Base-by-base conservation (phyloP, 306 rosid species). In the Cucurbita ficifolia region DNA sequence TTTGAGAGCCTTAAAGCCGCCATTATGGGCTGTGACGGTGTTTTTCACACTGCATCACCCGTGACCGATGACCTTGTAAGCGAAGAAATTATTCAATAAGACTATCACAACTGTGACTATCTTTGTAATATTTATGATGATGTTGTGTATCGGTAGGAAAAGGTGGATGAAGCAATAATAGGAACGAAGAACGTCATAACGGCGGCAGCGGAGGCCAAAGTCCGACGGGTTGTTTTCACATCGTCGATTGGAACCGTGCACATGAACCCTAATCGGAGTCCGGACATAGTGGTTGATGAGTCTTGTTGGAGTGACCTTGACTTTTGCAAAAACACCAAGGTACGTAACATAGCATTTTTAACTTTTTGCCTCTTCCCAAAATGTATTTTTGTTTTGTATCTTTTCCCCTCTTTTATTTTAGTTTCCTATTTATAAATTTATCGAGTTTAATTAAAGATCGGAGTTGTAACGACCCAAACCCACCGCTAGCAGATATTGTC, bases 241-340 rank as follows among this genome's bases (percentile, higher is more conserved):
- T 94, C 99, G 5, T 94, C 99, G 0, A 94, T 94, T 10, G 97
- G 97, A 4, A 88, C 97, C 0, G 91, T 91, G 0, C 84, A 87
- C 76, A 91, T 91, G 97, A 83, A 94, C 83, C 90, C 96, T 8
- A 77, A 76, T 7, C 82, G 90, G 33, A 76, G 85, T 49, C 86
- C 86, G 3, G 96, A 91, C 54, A 81, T 8, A 24, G 82, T 91
- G 12, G 83, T 94, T 8, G 96, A 91, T 14, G 99, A 94, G 55
- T 87, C 95, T 0, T 94, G 87, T 39, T 94, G 99, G 99, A 89
- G 96, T 76, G 89, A 94, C 75, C 84, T 94, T 59, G 97, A 91
- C 7, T 88, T 84, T 22, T 94, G 99, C 92, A 94, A 91, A 77
- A 94, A 81, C 80, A 94, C 95, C 35, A 85, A 91, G 92, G 98